Base-by-base conservation (phyloP, 1,284 basidiomycete genomes). In the Limonomyces culmigenus region DNA sequence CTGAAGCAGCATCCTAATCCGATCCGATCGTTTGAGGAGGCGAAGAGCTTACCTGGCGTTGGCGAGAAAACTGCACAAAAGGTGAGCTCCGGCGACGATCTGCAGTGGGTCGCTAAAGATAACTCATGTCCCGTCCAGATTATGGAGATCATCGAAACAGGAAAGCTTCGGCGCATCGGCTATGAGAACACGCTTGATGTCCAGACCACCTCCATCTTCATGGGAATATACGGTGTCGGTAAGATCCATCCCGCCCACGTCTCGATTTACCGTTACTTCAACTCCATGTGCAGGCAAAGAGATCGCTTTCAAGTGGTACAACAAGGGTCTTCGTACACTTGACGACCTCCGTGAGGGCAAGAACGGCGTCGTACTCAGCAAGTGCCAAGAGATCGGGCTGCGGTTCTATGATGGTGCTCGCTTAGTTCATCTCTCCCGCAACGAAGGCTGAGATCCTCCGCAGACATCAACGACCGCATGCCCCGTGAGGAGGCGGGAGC, bases 191-290 rank as follows among this genome's bases (percentile, higher is more conserved):
- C 75, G 3, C 67, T 67, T 34, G 74, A 76, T 35, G 59, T 75
- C 1, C 48, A 59, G 33, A 60, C 64, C 2, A 59, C 63, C 2
- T 56, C 61, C 10, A 33, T 70, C 10, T 85, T 89, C 49, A 67
- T 70, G 41, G 79, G 81, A 3, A 77, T 92, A 29, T 92, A 92
- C 47, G 86, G 84, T 23, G 84, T 91, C 37, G 88, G 84, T 70
- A 38, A 44, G 71, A 57, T 19, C 2, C 20, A 18, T 15, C 8
- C 25, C 17, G 18, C 31, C 2, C 19, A 20, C 6, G 29, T 3
- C 17, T 13, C 23, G 21, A 19, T 17, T 14, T 13, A 3, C 20
- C 27, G 21, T 34, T n/a, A 8, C 6, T 3, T 35, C 17, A 27
- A 13, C 10, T 12, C 29, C 19, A 12, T 19, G 16, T 19, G 14